Base-by-base conservation (phyloP, 495 filamentous ascomycete genomes). In the Xylaria longipes region DNA sequence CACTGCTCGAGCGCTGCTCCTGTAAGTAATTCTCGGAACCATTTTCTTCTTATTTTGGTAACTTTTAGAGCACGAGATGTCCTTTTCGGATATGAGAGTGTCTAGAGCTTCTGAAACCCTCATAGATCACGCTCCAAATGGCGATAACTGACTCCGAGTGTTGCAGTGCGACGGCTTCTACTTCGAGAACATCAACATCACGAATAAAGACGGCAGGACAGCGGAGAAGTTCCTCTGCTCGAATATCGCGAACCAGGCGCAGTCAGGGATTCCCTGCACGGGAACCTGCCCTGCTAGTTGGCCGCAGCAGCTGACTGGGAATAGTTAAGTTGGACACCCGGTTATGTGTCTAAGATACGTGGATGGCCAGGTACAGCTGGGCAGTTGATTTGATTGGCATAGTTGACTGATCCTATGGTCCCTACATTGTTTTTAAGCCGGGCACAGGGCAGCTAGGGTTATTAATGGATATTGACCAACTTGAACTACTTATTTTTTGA, bases 171-270 rank as follows among this genome's bases (percentile, higher is more conserved):
- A 81, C 68, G 77, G 81, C 20, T 77, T 85, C 67, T 80, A 78
- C 50, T 89, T 89, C 73, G 80, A 82, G 64, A 76, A 83, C 57
- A 82, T 89, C 33, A 75, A 88, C 63, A 86, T 89, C 75, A 81
- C 79, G 64, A 79, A 81, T 41, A 77, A 76, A 68, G 79, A 79
- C 46, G 82, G 84, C 46, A 81, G 39, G n/a, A 75, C 80, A 1
- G 77, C 76, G 1, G 80, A 80, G 43, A 84, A 86, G 76, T 80
- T 80, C 35, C 74, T 87, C 57, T 85, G 83, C 72, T 81, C 80
- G 29, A 83, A 84, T 62, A 84, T 85, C 70, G 70, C 73, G 61
- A 81, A 83, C 74, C 80, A 83, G 72, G 77, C 80, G 27, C 61
- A 25, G 17, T 72, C 71, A 31, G 81, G 82, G 1, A 71, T 82